Base-by-base conservation (phyloP, 345 rosid genomes). In the Citrus australasica region DNA sequence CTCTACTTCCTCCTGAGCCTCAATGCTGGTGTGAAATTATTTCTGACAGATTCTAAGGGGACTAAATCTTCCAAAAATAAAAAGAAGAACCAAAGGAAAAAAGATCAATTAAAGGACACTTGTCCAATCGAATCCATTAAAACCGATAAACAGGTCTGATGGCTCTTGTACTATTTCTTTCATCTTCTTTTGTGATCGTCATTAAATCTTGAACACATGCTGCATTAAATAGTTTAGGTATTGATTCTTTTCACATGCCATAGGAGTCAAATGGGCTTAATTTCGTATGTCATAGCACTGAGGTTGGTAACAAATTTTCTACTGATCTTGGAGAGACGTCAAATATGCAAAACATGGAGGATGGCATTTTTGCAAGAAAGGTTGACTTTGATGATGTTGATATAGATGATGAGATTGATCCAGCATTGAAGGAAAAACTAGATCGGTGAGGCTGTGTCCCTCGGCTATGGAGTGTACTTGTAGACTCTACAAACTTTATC, bases 361-460 rank as follows among this genome's bases (percentile, higher is more conserved):
- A 71, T 85, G 86, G 70, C 67, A 76, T 77, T n/a, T 83, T 83
- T 79, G 83, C 83, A 30, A 79, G 85, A 19, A 89, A 84, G 81
- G 69, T 84, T 55, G 91, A 78, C 37, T 82, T 85, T 87, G 94
- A 89, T 72, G 95, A 94, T 72, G 90, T 75, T 73, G 89, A 89
- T 65, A 51, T 86, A 35, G 94, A 92, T 87, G 97, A 94, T 84
- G 95, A 88, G 81, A 83, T 94, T 67, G 97, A 94, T 86, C 98
- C 97, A 56, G 97, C 93, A 86, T 78, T 86, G 86, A 89, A 74
- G 84, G 98, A 90, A 84, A 83, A 83, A 87, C 83, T 94, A 79
- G 98, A 94, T 84, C 89, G 94, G 98, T 92, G 76, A 82, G 82
- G 64, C 69, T 66, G 67, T 78, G 38, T 67, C 32, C 63, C 56